Conservation (phyloP, 345 rosid species). For the Pseudoturritis turrita region DNA sequence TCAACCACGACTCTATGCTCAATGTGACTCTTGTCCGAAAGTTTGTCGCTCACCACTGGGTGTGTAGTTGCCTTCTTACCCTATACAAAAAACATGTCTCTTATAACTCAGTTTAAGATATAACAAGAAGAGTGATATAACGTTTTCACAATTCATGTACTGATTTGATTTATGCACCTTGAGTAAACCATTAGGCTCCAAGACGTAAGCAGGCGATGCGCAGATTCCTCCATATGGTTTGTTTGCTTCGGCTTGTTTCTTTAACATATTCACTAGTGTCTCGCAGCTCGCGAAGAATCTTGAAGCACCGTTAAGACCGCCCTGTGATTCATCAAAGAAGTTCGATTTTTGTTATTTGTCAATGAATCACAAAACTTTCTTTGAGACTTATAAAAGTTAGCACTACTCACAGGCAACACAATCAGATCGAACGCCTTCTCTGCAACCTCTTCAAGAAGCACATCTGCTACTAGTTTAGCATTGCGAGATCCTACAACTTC, state of each 20-base stretch:
- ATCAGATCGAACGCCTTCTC: slow-evolving; percentile 77
- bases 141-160: not conserved
- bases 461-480: slow-evolving; percentile 72
- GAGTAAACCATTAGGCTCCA: slow-evolving; percentile 84
- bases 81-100: slow-evolving; percentile 35
- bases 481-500: slow-evolving; percentile 74
- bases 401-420: slow-evolving; percentile 78
- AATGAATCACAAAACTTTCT: not conserved
- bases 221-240: slow-evolving; percentile 89
- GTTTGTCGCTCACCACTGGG: slow-evolving; percentile 64
- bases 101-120: not conserved
- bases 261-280: slow-evolving; percentile 66
- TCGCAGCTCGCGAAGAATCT: slow-evolving; percentile 72
- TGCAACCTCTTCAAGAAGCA: slow-evolving; percentile 82
- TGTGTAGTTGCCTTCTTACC: slow-evolving; percentile 93
- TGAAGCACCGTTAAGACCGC: slow-evolving; percentile 84
- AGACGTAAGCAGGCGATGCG: slow-evolving; percentile 83
- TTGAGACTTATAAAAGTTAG: not conserved
- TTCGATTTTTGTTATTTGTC: not conserved
- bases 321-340: slow-evolving; percentile 41
- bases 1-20: slow-evolving; percentile 84
- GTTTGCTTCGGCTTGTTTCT: slow-evolving; percentile 69
- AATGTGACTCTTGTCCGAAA: slow-evolving; percentile 65
- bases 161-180: slow-evolving; percentile 43
- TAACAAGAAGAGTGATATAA: not conserved